Evolutionary conservation across 2,329 filamentous ascomycete genomes (phyloP), one percentile per base, ranked within the genome.

Genomic region (Colletotrichum ledebouriae): DNA sequence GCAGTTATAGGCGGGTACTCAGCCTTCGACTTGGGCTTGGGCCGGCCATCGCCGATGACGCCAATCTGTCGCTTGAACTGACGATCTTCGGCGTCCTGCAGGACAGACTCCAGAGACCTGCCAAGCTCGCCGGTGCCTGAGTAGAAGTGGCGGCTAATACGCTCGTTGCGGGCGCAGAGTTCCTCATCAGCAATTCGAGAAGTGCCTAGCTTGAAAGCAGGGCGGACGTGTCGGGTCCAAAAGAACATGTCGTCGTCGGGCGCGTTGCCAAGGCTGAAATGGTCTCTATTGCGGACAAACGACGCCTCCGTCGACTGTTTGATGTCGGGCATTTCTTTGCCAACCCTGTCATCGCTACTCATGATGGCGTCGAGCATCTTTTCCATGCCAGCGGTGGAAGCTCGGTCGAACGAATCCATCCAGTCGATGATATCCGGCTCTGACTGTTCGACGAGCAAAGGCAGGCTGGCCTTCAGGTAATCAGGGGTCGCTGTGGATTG

Each of bases 131-230:
- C 74, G 3, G 73, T 74, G 44, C 82, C 82, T 1, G 75, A 74
- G 55, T 84, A 83, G 75, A 84, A 86, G 39, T 73, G 70, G 4
- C 70, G 71, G 53, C 80, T 72, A 53, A 80, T 73, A 25, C 73
- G 73, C 6, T 73, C 72, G n/a, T 75, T 73, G 17, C 75, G 78
- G 6, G 61, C 50, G 12, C 67, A 49, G 29, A 76, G 47, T 25
- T 75, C 67, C 11, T 76, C 75, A 29, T 72, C 68, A 25, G 73
- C 70, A 53, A 72, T 61, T 6, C 69, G 67, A 55, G 66, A 69
- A 6, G 75, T 73, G 12, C 59, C 71, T 25, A 67, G 59, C 61
- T 72, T 61, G 58, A 69, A 72, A 39, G 60, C 2, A 22, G 64
- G 59, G 57, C 20, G 67, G 62, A 4, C 33, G 42, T 37, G 29